Base-by-base conservation (phyloP, 2,329 filamentous ascomycete genomes). In the Ascochyta clinopodiicola region DNA sequence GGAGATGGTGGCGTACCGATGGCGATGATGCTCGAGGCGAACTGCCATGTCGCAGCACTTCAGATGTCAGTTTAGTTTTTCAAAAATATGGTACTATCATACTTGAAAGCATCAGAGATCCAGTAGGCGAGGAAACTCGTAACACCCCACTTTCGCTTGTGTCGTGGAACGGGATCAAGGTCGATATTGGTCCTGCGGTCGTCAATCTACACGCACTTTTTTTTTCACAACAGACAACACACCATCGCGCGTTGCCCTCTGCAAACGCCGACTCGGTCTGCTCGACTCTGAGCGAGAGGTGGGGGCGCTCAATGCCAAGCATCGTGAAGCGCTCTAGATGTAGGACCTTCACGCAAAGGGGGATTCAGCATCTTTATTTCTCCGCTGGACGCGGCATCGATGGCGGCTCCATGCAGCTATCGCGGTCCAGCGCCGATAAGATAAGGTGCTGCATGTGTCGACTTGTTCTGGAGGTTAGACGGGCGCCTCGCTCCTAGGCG, bases 11-110 rank as follows among this genome's bases (percentile, higher is more conserved):
- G 12, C 21, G 6, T 67, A 73, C 70, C 75, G 31, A 77, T 67
- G 21, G 75, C 70, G 21, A 77, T 75, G 51, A 77, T 75, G 19
- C 67, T 65, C 2, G 71, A 67, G 10, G 73, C 75, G 44, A 77
- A 82, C 62, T 85, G 80, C 82, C 82, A 85, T 35, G 81, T 83
- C n/a, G 80, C 78, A 8, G 78, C 77, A 54, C 73, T 76, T 51
- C 17, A 24, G 1, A 2, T 17, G 25, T 47, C 29, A 44, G 32
- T 34, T 2, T 5, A 8, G 10, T 4, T 4, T 15, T 15, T 10
- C 4, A 1, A 12, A 10, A 13, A 1, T 31, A 4, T 2, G 29
- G 4, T 3, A 4, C 8, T 9, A 22, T 6, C 61, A 4, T 67
- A 76, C 78, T 81, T 81, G 71, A 82, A 82, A 8, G 79, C 79